These are phyloP conservation scores for Talaromyces borbonicus DNA, from an alignment of 495 filamentous ascomycete genomes.

Conservation along the genomic window DNA sequence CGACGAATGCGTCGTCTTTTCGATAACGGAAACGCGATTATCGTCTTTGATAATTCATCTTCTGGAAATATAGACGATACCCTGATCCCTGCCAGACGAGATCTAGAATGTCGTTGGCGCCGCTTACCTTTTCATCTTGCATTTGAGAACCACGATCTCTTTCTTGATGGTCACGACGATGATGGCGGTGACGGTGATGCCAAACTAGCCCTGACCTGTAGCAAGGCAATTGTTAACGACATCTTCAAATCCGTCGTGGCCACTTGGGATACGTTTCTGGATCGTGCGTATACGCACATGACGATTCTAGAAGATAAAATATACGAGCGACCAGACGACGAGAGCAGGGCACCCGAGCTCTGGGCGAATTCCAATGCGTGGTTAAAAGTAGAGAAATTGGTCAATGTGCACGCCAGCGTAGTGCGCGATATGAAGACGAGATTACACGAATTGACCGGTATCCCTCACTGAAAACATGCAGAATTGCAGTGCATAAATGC, in stretches of 20 bases:
- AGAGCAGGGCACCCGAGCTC: slow-evolving; percentile 43
- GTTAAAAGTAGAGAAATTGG: slow-evolving; percentile 44
- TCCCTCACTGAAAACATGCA: not conserved
- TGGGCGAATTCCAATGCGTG: slow-evolving; percentile 42
- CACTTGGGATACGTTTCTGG: slow-evolving; percentile 37
- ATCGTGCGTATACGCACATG: slow-evolving; percentile 33
- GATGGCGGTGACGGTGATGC: slow-evolving; percentile 14
- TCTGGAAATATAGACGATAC: slow-evolving; percentile 37
- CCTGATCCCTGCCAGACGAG: slow-evolving; percentile 35
- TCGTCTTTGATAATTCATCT: slow-evolving; percentile 43
- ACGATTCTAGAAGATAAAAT: slow-evolving; percentile 47
- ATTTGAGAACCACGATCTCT: slow-evolving; percentile 19
- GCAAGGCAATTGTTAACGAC: slow-evolving; percentile 40
- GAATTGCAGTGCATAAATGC: not conserved
- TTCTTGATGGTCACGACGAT: too few species aligned
- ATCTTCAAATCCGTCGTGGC: slow-evolving; percentile 38
- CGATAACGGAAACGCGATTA: slow-evolving; percentile 45
- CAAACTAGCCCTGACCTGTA: slow-evolving; percentile 31
- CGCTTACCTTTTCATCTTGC: slow-evolving; percentile 39
- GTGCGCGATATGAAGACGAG: slow-evolving; percentile 35
- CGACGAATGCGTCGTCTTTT: slow-evolving; percentile 23
- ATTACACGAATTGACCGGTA: slow-evolving; percentile 19
- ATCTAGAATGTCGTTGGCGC: slow-evolving; percentile 43
- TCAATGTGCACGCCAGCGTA: slow-evolving; percentile 37
- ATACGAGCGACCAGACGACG: slow-evolving; percentile 46